Conservation (phyloP, 805 yeast genomes). For the Komagataella ulmi region DNA sequence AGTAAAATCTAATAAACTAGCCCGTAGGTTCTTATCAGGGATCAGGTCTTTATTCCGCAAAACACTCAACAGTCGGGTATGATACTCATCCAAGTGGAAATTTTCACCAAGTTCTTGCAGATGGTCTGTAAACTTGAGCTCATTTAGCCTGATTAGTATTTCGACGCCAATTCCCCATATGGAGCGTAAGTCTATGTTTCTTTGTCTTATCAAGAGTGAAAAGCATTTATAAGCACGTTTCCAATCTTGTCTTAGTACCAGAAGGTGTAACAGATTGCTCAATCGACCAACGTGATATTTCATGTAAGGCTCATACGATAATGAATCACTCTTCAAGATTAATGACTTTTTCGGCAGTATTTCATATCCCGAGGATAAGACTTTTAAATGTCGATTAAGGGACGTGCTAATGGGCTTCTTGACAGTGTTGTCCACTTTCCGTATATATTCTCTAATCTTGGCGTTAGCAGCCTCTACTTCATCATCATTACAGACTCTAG, state of each 20-base stretch:
- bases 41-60: neutral
- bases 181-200: conserved; percentile 35
- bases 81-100: conserved; percentile 1
- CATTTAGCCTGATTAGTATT: conserved; percentile 23
- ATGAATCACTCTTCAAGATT: neutral
- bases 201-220: conserved; percentile 31
- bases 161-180: conserved; percentile 57
- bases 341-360: neutral
- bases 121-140: conserved; percentile 9
- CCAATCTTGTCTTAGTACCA: conserved; percentile 40
- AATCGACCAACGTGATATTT: conserved; percentile 14
- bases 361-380: neutral
- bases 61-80: conserved; percentile 2
- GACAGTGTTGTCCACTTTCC: neutral
- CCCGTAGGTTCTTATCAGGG: neutral
- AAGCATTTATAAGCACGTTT: conserved; percentile 37
- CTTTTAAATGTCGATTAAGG: neutral
- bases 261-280: conserved; percentile 32
- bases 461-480: neutral
- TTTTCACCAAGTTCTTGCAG: neutral
- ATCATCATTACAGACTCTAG: neutral
- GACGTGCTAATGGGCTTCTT: neutral
- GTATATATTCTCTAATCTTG: neutral
- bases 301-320: conserved; percentile 1
- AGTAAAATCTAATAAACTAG: neutral